Percentiles rank a stretch among this genome's conserved stretches.
These are phyloP conservation scores for Ophiocordyceps camponoti-leonardi DNA, from an alignment of 2,329 filamentous ascomycete species.

Conservation along the genomic window DNA sequence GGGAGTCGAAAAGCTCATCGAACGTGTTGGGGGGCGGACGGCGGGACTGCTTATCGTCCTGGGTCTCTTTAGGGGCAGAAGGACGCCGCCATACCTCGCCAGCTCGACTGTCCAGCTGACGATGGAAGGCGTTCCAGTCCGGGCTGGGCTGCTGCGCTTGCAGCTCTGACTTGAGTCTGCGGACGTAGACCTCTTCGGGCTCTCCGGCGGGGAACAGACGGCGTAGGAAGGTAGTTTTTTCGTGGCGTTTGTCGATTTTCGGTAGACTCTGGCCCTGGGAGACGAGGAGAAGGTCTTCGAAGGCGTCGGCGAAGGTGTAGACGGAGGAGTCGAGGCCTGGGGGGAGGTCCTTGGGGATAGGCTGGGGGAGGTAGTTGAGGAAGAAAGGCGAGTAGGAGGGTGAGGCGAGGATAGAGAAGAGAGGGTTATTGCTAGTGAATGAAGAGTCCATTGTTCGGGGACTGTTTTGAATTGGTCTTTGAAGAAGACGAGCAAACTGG, in stretches of 20 bases:
- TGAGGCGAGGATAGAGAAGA: constrained; percentile 9
- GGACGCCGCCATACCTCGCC: constrained; percentile 10
- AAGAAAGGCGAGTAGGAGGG: constrained; percentile 13
- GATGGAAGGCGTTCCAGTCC: constrained; percentile 13
- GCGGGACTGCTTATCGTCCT: neutral
- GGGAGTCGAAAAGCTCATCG: constrained; percentile 21
- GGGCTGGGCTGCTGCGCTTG: constrained; percentile 15
- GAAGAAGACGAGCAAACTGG: constrained; percentile 1
- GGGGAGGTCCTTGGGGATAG: constrained; percentile 26
- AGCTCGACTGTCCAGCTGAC: constrained; percentile 12
- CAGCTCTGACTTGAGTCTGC: constrained; percentile 17
- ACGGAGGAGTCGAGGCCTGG: constrained; percentile 15
- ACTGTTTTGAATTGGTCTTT: neutral
- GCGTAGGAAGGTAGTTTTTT: constrained; percentile 18
- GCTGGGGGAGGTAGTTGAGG: constrained; percentile 27
- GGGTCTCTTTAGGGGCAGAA: neutral
- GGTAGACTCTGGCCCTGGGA: constrained; percentile 24
- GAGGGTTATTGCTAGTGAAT: neutral
- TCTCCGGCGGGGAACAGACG: constrained; percentile 22
- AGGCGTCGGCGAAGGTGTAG: constrained; percentile 39
- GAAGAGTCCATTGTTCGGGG: no score
- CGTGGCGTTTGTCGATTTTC: constrained; percentile 17
- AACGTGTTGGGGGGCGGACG: constrained; percentile 14
- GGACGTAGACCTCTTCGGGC: constrained; percentile 24
- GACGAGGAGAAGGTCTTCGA: constrained; percentile 37